Evolutionary conservation across 2,329 filamentous ascomycete genomes (phyloP).

Genomic region (Phialophora expanda): DNA sequence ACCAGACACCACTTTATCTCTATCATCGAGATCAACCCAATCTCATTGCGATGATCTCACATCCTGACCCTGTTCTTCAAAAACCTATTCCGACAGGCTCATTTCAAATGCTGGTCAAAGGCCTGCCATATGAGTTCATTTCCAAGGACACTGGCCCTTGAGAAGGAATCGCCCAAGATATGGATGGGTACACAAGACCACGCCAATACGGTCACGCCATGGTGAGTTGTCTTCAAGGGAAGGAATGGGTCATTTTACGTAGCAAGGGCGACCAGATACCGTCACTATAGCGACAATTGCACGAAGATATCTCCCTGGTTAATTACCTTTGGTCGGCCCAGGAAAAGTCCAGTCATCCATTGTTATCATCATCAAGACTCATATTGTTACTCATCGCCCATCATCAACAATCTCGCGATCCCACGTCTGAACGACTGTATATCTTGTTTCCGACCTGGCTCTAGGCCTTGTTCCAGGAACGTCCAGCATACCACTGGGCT

Average conservation of each 20-base stretch:
- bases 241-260: not conserved
- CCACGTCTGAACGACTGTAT: conserved; percentile 5
- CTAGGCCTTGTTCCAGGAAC: not conserved
- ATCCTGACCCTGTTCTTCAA: not conserved
- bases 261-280: not conserved
- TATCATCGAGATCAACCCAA: conserved; percentile 14
- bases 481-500: not conserved
- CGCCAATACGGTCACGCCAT: not conserved
- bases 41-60: conserved; percentile 1
- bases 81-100: not conserved
- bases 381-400: not conserved
- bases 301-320: not conserved
- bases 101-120: conserved; percentile 6
- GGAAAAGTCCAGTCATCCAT: not conserved
- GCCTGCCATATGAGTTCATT: not conserved
- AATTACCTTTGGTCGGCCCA: not conserved
- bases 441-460: conserved; percentile 2
- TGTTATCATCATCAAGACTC: not conserved
- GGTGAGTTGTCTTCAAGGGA: not conserved
- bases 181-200: not conserved
- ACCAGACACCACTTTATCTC: conserved; percentile 8
- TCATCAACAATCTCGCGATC: not conserved
- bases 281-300: not conserved
- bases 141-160: not conserved
- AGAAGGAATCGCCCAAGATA: too few species aligned